Base-by-base conservation (phyloP, 768 basidiomycete species). In the Lentinula detonsa region DNA sequence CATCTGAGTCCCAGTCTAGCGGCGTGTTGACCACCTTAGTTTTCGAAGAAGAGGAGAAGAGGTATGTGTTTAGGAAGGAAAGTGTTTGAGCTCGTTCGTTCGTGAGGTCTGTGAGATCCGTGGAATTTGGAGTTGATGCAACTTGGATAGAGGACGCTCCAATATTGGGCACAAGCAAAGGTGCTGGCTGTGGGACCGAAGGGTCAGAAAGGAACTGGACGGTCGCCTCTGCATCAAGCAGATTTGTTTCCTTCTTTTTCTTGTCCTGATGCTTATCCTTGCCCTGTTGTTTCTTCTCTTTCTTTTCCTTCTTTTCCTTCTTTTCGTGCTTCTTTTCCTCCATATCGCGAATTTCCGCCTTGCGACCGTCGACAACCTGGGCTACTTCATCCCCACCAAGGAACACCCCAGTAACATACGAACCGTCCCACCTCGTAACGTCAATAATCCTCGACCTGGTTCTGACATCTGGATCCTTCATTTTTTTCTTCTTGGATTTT, bases 401-500 rank as follows among this genome's bases (percentile, higher is more conserved):
- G 71, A 90, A 88, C 23, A 81, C 72, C 3, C 90, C 91, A 61
- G 83, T 88, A 65, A 92, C 35, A 70, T 91, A 85, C 16, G 78
- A 76, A 46, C 88, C 87, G 23, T 85, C 87, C 78, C 84, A 93
- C 54, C 80, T 79, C 15, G 83, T 81, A 65, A 90, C 85, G 66
- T 93, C 91, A 65, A 94, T 92, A 49, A 78, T 85, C 61, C 78
- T 76, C 61, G 81, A 73, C 62, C 87, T 76, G 1, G 90, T 85
- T 16, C 91, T 78, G 8, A 71, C 69, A 40, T 81, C 83, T 0
- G 84, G 83, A n/a, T 77, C 76, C 59, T 80, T 80, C 48, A 70
- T 61, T 60, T 76, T 76, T 60, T 75, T 80, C 65, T 78, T 84
- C 69, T 75, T 80, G 37, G 13, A 8, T 64, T 72, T 74, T 66